These are phyloP conservation scores for Aspergillus terreus DNA, from an alignment of 2,329 filamentous ascomycete genomes.

Conservation along the genomic window DNA sequence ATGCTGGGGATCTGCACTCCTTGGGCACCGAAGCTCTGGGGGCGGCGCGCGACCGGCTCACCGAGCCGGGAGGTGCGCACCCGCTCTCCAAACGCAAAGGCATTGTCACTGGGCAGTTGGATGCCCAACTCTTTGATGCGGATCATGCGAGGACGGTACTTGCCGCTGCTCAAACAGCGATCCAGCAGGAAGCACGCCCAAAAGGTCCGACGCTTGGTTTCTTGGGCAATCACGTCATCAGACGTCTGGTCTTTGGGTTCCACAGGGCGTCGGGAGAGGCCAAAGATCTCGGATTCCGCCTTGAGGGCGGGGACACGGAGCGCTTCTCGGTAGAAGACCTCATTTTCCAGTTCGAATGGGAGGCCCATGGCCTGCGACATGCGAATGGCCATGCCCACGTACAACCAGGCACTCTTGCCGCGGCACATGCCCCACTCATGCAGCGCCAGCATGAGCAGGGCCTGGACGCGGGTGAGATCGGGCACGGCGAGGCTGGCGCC, in stretches of 20 bases:
- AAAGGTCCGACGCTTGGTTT: slow-evolving; percentile 54
- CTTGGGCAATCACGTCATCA: slow-evolving; percentile 51
- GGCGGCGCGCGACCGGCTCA: slow-evolving; percentile 38
- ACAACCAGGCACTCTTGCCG: slow-evolving; percentile 51
- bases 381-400: slow-evolving; percentile 45
- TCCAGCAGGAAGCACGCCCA: slow-evolving; percentile 59
- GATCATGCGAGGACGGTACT: slow-evolving; percentile 53
- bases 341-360: slow-evolving; percentile 45
- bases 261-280: slow-evolving; percentile 25
- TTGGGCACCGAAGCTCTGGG: slow-evolving; percentile 39
- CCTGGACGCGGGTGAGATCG: slow-evolving; percentile 51
- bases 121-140: slow-evolving; percentile 49
- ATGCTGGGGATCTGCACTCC: slow-evolving; percentile 41
- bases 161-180: slow-evolving; percentile 53
- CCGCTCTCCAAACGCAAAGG: slow-evolving; percentile 53
- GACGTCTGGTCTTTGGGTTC: slow-evolving; percentile 36
- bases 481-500: slow-evolving; percentile 40
- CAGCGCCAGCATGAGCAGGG: slow-evolving; percentile 53
- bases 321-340: slow-evolving; percentile 43
- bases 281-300: slow-evolving; percentile 37
- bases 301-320: slow-evolving; percentile 37
- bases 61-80: slow-evolving; percentile 50
- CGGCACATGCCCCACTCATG: slow-evolving; percentile 57
- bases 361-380: slow-evolving; percentile 45
- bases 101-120: slow-evolving; percentile 54